Evolutionary conservation across 805 yeast species (phyloP).

Genomic region (Dipodascus geniculatus): DNA sequence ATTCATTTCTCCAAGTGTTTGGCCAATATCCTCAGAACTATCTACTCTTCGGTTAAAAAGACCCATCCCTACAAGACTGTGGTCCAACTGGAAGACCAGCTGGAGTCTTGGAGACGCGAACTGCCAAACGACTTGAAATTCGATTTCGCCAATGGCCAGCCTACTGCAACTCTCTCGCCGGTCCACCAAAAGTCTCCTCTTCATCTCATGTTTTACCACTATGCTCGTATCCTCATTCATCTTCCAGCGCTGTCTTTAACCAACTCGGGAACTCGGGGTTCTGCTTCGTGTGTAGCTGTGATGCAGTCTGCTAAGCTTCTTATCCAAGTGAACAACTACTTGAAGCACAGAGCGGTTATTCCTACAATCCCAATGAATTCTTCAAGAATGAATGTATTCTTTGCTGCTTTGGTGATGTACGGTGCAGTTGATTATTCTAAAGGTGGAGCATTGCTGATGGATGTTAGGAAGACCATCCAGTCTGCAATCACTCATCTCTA

Average conservation of each 20-base stretch:
- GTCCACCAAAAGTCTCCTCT: conserved; percentile 27
- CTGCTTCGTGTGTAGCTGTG: conserved; percentile 22
- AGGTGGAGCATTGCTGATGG: conserved; percentile 71
- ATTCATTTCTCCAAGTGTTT: conserved; percentile 48
- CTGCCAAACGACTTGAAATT: conserved; percentile 51
- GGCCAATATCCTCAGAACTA: conserved; percentile 58
- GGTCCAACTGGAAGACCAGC: conserved; percentile 41
- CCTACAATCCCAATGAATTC: conserved; percentile 22
- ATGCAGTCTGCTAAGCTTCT: conserved; percentile 24
- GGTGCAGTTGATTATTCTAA: conserved; percentile 74
- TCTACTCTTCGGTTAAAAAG: conserved; percentile 17
- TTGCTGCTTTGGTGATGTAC: conserved; percentile 22
- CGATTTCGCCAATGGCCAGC: conserved; percentile 32
- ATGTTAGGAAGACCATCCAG: conserved; percentile 44
- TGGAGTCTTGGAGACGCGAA: conserved; percentile 71
- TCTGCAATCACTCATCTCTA: conserved; percentile 15
- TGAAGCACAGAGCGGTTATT: conserved; percentile 15
- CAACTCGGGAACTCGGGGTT: conserved; percentile 12
- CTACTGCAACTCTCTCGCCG: conserved; percentile 15
- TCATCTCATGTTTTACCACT: conserved; percentile 46
- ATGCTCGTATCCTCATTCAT: conserved; percentile 52
- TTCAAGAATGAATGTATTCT: conserved; percentile 14
- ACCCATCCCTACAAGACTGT: conserved; percentile 16
- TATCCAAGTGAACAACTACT: conserved; percentile 20
- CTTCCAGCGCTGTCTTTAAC: conserved; percentile 33